Percentiles rank a stretch among this genome's conserved stretches.
Evolutionary conservation across 306 rosid species (phyloP).

Genomic region (Cicer judaicum): DNA sequence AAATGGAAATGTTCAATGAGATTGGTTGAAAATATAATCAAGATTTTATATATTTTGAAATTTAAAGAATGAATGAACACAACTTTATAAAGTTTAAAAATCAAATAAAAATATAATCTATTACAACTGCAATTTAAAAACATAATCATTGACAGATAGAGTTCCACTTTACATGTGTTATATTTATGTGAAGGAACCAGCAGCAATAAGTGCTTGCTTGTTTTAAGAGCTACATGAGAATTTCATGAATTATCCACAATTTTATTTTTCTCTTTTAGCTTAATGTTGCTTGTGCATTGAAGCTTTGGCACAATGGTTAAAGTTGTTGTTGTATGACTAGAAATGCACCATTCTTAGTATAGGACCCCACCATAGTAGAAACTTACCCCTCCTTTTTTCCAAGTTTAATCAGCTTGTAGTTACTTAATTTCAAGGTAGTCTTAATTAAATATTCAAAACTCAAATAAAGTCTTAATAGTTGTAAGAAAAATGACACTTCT

Average conservation of each 20-base stretch:
- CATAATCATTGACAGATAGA: background rate
- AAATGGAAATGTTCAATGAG: conserved; percentile 8
- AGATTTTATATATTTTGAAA: background rate
- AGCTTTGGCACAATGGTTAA: background rate
- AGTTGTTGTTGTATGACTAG: background rate
- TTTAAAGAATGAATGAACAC: background rate
- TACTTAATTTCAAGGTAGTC: background rate
- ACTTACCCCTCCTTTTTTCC: background rate
- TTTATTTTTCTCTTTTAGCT: background rate
- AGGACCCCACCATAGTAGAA: background rate
- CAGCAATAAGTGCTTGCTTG: background rate
- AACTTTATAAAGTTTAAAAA: background rate
- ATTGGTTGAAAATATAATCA: background rate
- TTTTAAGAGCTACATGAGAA: conserved; percentile 2
- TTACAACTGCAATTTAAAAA: too few species aligned
- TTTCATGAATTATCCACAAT: background rate
- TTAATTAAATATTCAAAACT: background rate
- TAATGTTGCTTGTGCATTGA: background rate
- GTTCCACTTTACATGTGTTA: background rate
- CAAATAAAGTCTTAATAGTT: background rate
- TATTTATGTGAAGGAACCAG: background rate
- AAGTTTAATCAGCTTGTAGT: background rate
- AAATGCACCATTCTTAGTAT: background rate
- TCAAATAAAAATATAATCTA: background rate
- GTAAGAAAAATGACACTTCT: background rate